Evolutionary conservation across 2,329 filamentous ascomycete genomes (phyloP), one percentile per base, ranked within the genome.

Genomic region (Nemania sp.): DNA sequence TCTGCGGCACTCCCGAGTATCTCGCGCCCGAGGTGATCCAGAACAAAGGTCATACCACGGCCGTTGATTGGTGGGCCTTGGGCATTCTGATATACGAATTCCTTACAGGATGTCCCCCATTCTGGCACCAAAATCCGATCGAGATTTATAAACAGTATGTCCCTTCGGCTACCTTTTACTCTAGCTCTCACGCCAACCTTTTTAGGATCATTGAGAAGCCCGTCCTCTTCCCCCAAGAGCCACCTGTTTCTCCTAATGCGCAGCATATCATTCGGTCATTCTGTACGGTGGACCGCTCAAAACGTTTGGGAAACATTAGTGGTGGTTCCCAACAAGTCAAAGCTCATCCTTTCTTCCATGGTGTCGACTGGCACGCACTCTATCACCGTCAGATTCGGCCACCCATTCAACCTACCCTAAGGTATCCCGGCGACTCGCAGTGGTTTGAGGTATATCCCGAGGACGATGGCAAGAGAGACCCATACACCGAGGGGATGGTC

Each of bases 11-110:
- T 1, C 90, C 90, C 47, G 90, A 94, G 72, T 94, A 94, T 74
- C 85, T 94, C 47, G 90, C 90, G 1, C 90, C 90, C 5, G 90
- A 94, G 77, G 90, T 94, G 43, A 93, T 94, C 67, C 86, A 91
- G 66, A 92, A 91, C 73, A 92, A 91, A 72, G 90, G 89, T 12
- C 87, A 89, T 71, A 88, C 85, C 2, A 87, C 85, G 2, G 90
- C 90, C 13, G 90, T 94, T 37, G 90, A 94, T 78, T 94, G 90
- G 90, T 94, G 91, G 91, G 90, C 91, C 0, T 81, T 95, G 67
- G 91, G 91, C 25, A 92, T 94, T 67, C 76, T 95, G 58, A 87
- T 94, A 60, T 94, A 92, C 74, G 91, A 95, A 72, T 94, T 94
- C 72, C 78, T 94, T 50, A 92, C 91, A 10, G 91, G 91, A 29